Conservation (phyloP, 1,284 basidiomycete species). For the Pseudozyma hubeiensis region DNA sequence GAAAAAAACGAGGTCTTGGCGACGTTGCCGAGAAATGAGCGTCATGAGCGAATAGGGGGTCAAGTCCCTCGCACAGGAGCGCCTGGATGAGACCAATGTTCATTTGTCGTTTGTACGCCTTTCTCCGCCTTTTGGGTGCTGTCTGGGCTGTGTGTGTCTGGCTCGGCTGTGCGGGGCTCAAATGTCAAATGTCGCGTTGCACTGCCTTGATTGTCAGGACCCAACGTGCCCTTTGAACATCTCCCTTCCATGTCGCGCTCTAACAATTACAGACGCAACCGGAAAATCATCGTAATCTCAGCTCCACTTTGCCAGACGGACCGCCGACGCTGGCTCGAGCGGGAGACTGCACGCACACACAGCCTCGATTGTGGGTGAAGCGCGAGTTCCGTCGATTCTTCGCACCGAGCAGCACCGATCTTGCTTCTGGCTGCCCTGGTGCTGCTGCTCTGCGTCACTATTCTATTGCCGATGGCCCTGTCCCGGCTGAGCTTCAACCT, state of each 20-base stretch:
- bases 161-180: background rate
- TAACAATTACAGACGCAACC: background rate
- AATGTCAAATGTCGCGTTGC: background rate
- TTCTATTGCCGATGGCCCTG: slow-evolving; percentile 7
- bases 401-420: slow-evolving; percentile 25
- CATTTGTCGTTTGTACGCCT: background rate
- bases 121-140: background rate
- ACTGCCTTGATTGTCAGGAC: background rate
- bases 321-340: background rate
- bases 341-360: background rate
- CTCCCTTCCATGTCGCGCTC: background rate
- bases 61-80: background rate
- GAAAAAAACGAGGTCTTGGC: slow-evolving; percentile 10
- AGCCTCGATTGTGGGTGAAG: background rate
- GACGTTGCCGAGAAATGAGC: slow-evolving; percentile 9
- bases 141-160: too few relatives aligned
- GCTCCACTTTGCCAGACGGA: background rate
- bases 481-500: background rate
- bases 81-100: too few relatives aligned
- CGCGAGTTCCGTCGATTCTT: slow-evolving; percentile 1
- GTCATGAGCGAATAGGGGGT: slow-evolving; percentile 2
- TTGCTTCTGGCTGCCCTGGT: background rate
- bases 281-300: background rate
- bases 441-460: background rate
- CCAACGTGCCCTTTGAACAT: background rate